Percentiles rank a stretch among this genome's conserved stretches.
Evolutionary conservation across 148 eudicot genomes (phyloP).

Genomic region (Polygonum maritimum): DNA sequence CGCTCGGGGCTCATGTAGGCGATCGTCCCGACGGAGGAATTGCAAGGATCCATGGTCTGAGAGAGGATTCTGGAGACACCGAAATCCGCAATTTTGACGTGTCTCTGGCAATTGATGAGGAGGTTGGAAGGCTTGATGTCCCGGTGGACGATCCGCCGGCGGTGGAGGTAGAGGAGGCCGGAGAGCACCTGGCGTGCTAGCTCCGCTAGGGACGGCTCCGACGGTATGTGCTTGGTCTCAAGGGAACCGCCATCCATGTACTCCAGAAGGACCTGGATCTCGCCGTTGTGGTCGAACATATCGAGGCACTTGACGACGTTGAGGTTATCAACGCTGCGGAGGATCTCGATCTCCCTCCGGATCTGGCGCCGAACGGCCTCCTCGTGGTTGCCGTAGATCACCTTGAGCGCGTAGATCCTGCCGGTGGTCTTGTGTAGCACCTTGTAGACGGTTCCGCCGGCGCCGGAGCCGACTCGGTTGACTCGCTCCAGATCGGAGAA

Average conservation of each 20-base stretch:
- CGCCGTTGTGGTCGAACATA: constrained; percentile 62
- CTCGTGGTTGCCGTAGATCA: constrained; percentile 74
- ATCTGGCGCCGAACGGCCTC: constrained; percentile 69
- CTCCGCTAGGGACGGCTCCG: constrained; percentile 46
- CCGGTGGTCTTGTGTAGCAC: constrained; percentile 57
- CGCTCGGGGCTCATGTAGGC: constrained; percentile 89
- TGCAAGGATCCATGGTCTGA: constrained; percentile 81
- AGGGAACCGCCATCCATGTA: constrained; percentile 72
- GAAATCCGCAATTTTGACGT: constrained; percentile 73
- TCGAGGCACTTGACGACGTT: constrained; percentile 65
- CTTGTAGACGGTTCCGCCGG: constrained; percentile 79
- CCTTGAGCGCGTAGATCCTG: constrained; percentile 56
- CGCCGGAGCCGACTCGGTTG: constrained; percentile 69
- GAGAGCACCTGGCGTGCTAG: constrained; percentile 46
- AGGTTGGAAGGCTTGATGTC: constrained; percentile 82
- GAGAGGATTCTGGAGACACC: constrained; percentile 57
- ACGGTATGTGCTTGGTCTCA: constrained; percentile 37
- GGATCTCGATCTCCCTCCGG: constrained; percentile 76
- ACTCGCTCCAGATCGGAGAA: constrained; percentile 51
- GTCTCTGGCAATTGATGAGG: constrained; percentile 31
- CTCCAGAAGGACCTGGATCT: constrained; percentile 71
- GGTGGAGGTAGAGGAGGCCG: constrained; percentile 56
- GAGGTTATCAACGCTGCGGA: constrained; percentile 57
- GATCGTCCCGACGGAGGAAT: constrained; percentile 75
- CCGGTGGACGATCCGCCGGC: constrained; percentile 54